A percentile compares a stretch with the other conserved stretches of the same genome.
These are phyloP conservation scores for Diaporthe destruens DNA, from an alignment of 2,329 filamentous ascomycete genomes.

Conservation along the genomic window DNA sequence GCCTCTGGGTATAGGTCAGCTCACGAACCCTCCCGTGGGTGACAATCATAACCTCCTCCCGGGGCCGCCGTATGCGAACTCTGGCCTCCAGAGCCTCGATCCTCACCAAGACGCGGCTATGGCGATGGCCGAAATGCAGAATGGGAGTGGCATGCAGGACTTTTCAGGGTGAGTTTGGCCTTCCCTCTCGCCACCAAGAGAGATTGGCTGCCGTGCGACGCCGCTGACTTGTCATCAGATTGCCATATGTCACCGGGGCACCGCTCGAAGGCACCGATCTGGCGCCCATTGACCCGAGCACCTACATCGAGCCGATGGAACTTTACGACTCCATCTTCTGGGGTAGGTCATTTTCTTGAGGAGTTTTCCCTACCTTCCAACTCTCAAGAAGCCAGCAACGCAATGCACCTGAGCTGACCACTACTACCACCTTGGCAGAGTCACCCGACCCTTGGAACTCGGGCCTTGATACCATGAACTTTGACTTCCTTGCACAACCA, in stretches of 20 bases:
- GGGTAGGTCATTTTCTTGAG: conserved; percentile 60
- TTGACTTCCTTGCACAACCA: conserved; percentile 71
- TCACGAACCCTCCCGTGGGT: conserved; percentile 41
- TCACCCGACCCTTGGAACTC: conserved; percentile 71
- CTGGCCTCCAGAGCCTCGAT: conserved; percentile 54
- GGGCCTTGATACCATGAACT: conserved; percentile 68
- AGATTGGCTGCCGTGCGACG: not conserved
- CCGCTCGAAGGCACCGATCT: conserved; percentile 58
- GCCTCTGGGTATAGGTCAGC: conserved; percentile 51
- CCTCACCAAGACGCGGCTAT: conserved; percentile 72
- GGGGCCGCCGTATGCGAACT: conserved; percentile 42
- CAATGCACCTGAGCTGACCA: not conserved
- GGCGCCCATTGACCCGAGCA: conserved; percentile 64
- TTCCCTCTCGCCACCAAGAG: not conserved
- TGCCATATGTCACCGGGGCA: conserved; percentile 45
- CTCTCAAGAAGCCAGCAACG: too few species aligned
- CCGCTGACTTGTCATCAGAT: conserved; percentile 15
- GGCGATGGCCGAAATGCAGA: conserved; percentile 75
- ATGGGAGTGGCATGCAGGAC: conserved; percentile 63
- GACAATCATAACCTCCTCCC: conserved; percentile 42
- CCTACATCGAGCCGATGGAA: conserved; percentile 76
- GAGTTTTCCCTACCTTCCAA: not conserved
- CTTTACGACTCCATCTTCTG: conserved; percentile 77
- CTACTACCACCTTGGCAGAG: conserved; percentile 55
- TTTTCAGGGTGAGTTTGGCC: conserved; percentile 54